These are phyloP conservation scores for Carex pumila DNA, from an alignment of 176 grass and related monocot species.

Conservation along the genomic window DNA sequence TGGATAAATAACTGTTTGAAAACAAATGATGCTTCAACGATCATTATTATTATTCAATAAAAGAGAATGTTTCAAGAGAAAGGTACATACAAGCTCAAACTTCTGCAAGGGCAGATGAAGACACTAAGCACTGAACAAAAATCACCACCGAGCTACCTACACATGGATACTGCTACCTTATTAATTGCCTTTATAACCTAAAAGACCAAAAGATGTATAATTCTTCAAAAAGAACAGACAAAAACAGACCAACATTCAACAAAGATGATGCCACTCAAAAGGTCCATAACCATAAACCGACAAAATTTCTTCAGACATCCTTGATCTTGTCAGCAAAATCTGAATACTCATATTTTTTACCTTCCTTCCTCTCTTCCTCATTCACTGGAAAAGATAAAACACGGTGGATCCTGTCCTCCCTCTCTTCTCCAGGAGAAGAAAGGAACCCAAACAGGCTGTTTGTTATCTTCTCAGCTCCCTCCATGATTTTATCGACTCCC, in stretches of 20 bases:
- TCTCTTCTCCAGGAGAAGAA: slow-evolving; percentile 6
- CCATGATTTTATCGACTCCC: slow-evolving; percentile 23
- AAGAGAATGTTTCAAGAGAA: not conserved
- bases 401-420: not conserved
- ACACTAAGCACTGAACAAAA: not conserved
- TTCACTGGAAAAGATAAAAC: not conserved
- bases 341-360: slow-evolving; percentile 19
- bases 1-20: too few relatives aligned
- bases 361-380: slow-evolving; percentile 21
- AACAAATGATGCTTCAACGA: not conserved
- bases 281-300: not conserved
- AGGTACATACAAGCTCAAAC: not conserved
- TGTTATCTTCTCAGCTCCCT: slow-evolving; percentile 56
- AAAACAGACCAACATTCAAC: not conserved
- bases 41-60: not conserved
- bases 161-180: not conserved
- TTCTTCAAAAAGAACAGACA: not conserved
- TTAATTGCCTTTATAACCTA: not conserved
- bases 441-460: slow-evolving; percentile 48
- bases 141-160: not conserved
- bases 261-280: not conserved
- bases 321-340: slow-evolving; percentile 53
- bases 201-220: not conserved
- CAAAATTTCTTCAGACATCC: slow-evolving; percentile 46
- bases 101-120: not conserved